These are phyloP conservation scores for Litsea cubeba DNA, from an alignment of 164 flowering plant genomes.

Conservation along the genomic window DNA sequence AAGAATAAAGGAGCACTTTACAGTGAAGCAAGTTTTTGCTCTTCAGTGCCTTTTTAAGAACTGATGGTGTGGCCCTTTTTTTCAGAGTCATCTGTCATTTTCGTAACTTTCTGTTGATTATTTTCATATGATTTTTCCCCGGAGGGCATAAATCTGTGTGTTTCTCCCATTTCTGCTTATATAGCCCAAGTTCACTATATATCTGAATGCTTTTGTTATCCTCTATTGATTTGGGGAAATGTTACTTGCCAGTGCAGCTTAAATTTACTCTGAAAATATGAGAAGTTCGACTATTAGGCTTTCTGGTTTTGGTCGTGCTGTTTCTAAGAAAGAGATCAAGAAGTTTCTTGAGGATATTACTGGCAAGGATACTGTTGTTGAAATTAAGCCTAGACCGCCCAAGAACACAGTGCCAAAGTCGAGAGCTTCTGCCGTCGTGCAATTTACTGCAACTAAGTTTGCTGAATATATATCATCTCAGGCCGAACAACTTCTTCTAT, in stretches of 20 bases:
- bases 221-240: background rate
- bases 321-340: slow-evolving; percentile 35
- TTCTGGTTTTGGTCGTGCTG: slow-evolving; percentile 44
- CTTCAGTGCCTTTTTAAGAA: background rate
- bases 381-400: slow-evolving; percentile 34
- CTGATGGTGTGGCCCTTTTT: background rate
- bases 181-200: no score
- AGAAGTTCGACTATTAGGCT: slow-evolving; percentile 50
- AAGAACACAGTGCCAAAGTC: slow-evolving; percentile 17
- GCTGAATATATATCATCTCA: slow-evolving; percentile 35
- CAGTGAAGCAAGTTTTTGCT: no score
- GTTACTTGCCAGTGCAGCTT: background rate
- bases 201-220: background rate
- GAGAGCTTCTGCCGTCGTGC: slow-evolving; percentile 55
- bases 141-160: background rate
- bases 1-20: no score
- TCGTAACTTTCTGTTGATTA: background rate
- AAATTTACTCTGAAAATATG: background rate
- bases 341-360: slow-evolving; percentile 42
- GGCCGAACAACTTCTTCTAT: slow-evolving; percentile 18
- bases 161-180: background rate
- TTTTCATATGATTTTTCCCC: background rate
- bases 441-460: slow-evolving; percentile 30
- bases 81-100: background rate
- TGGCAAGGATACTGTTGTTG: slow-evolving; percentile 50